Evolutionary conservation across 495 filamentous ascomycete genomes (phyloP), one percentile per base, ranked within the genome.

Genomic region (Penicillium paxilli): DNA sequence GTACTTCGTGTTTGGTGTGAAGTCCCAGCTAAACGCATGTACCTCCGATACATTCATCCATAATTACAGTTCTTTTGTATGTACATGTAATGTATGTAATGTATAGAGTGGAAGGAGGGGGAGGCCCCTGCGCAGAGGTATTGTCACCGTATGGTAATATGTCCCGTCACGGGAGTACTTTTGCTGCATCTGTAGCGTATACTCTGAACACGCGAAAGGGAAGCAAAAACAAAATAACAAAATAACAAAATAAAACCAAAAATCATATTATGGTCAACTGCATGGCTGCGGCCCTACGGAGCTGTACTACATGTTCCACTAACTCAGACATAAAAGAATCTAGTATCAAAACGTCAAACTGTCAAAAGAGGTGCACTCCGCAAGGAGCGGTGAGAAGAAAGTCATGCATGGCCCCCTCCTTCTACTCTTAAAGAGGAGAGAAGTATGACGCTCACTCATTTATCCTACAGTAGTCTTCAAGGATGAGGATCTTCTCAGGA

Each of bases 381-480:
- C 25, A 52, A 60, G 52, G 49, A 60, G 58, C 58, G 58, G 58
- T 60, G 58, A n/a, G n/a, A 56, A 46, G 28, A 32, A 14, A 6
- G 11, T 33, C 38, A 44, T 59, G 52, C 47, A 59, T 50, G 40
- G 10, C 40, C 40, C 40, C 40, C 40, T 42, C 40, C 4, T 42
- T 14, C 21, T 21, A 42, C 20, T 0, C 38, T 23, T 4, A 42
- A 42, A n/a, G 33, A 37, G 38, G 19, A 42, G 40, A 42, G 19
- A 42, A 12, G 21, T 14, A 22, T 37, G 37, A 51, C 14, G 54
- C 44, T 56, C 14, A 47, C 44, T 56, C 54, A 32, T 40, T 37
- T 21, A n/a, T 38, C 2, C 16, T n/a, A n/a, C n/a, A n/a, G n/a
- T n/a, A 7, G 35, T 4, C 4, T 42, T 42, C 12, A 22, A 20